Evolutionary conservation across 2,329 filamentous ascomycete genomes (phyloP).

Genomic region (Aspergillus pseudoterreus): DNA sequence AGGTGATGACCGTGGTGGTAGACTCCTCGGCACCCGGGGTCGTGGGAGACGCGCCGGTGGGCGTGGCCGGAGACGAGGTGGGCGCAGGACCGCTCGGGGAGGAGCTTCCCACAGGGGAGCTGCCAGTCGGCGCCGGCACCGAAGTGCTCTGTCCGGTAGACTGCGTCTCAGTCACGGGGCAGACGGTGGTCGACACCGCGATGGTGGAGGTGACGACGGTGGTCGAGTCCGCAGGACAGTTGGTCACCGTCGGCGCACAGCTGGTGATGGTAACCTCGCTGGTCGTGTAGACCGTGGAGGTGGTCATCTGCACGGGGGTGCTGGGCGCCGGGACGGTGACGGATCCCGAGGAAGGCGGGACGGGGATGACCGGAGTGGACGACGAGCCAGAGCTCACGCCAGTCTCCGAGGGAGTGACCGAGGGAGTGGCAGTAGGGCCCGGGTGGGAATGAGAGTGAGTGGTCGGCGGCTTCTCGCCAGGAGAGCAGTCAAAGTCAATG

Average conservation of each 20-base stretch:
- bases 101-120: constrained; percentile 1
- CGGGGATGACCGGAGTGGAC: constrained; percentile 12
- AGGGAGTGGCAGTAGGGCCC: constrained; percentile 3
- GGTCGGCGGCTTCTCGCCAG: constrained; percentile 14
- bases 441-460: constrained; percentile 3
- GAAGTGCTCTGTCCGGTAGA: not conserved
- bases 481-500: constrained; percentile 27
- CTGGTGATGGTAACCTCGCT: constrained; percentile 37
- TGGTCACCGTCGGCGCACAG: constrained; percentile 36
- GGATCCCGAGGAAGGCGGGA: constrained; percentile 7
- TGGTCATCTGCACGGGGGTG: constrained; percentile 27
- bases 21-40: constrained; percentile 4
- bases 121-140: constrained; percentile 8
- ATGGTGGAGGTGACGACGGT: constrained; percentile 53
- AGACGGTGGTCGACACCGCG: constrained; percentile 58
- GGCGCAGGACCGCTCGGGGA: constrained; percentile 7
- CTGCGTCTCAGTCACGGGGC: constrained; percentile 41
- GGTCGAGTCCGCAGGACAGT: constrained; percentile 52
- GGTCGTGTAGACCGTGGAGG: constrained; percentile 38
- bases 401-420: constrained; percentile 16
- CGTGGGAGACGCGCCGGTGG: constrained; percentile 10
- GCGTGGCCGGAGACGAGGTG: constrained; percentile 6
- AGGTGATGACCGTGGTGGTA: constrained; percentile 25
- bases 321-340: constrained; percentile 11
- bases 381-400: constrained; percentile 20